These are phyloP conservation scores for Ceratocystis colombiana DNA, from an alignment of 2,329 filamentous ascomycete species.

Conservation along the genomic window DNA sequence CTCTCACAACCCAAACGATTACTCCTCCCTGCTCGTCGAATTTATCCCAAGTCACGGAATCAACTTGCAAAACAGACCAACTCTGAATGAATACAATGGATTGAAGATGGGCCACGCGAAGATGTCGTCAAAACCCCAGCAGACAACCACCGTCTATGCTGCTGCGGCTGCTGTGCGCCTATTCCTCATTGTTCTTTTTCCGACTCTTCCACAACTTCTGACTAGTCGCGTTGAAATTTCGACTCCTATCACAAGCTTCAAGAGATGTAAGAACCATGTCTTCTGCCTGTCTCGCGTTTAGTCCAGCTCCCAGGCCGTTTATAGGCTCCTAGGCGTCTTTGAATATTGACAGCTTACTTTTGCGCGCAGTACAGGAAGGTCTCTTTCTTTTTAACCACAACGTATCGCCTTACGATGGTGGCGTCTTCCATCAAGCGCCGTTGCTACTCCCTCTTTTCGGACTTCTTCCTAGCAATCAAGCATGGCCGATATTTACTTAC, in stretches of 20 bases:
- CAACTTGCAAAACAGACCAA: not conserved
- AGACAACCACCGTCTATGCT: conserved; percentile 47
- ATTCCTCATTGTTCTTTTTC: conserved; percentile 69
- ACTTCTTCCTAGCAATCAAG: conserved; percentile 61
- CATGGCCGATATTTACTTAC: conserved; percentile 62
- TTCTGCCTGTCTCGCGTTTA: not conserved
- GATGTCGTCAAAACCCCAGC: conserved; percentile 24
- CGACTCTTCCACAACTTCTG: conserved; percentile 70
- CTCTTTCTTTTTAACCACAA: conserved; percentile 93
- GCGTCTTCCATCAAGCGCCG: conserved; percentile 72
- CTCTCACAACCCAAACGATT: not conserved
- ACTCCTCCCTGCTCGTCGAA: not conserved
- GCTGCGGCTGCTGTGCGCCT: conserved; percentile 70
- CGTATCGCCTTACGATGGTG: conserved; percentile 93
- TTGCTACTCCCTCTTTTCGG: conserved; percentile 86
- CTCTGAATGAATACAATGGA: conserved; percentile 23
- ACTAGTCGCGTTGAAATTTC: conserved; percentile 92
- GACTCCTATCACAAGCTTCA: conserved; percentile 95
- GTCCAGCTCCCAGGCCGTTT: not conserved
- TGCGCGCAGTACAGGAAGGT: conserved; percentile 72
- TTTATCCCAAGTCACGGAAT: not conserved
- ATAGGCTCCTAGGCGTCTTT: not conserved
- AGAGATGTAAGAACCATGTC: conserved; percentile 59
- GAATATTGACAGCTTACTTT: conserved; percentile 15
- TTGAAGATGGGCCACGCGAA: conserved; percentile 21